Evolutionary conservation across 2,329 filamentous ascomycete genomes (phyloP).

Genomic region (Aureobasidium pullulans): DNA sequence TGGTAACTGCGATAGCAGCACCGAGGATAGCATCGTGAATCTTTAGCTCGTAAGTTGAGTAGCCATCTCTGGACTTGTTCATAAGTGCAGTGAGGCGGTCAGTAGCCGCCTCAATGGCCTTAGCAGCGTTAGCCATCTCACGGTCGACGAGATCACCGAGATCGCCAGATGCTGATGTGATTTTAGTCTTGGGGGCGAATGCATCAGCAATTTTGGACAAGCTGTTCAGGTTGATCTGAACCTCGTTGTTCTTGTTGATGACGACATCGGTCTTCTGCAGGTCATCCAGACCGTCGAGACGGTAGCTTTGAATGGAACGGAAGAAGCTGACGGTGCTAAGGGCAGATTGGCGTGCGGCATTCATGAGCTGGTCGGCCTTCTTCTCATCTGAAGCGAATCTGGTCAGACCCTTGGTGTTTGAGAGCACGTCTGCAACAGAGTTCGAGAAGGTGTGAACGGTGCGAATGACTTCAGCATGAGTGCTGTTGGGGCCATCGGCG

Average conservation of each 20-base stretch:
- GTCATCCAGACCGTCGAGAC: constrained; percentile 81
- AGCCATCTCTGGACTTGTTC: constrained; percentile 94
- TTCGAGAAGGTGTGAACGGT: constrained; percentile 85
- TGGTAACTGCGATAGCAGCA: constrained; percentile 86
- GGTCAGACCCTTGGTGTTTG: constrained; percentile 91
- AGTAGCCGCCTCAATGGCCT: constrained; percentile 88
- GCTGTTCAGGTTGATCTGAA: constrained; percentile 87
- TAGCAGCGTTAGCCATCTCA: constrained; percentile 86
- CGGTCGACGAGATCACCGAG: constrained; percentile 87
- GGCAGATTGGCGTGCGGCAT: constrained; percentile 75
- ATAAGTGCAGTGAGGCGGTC: constrained; percentile 83
- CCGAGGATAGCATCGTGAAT: constrained; percentile 94
- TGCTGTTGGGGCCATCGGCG: constrained; percentile 86
- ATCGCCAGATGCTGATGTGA: constrained; percentile 71
- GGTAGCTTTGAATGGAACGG: constrained; percentile 86
- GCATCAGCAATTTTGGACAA: constrained; percentile 88
- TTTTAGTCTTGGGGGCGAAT: constrained; percentile 83
- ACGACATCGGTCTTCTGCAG: constrained; percentile 94
- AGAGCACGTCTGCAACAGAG: constrained; percentile 85
- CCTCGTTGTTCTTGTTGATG: constrained; percentile 94
- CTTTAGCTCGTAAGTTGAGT: constrained; percentile 91
- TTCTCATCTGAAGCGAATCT: constrained; percentile 92
- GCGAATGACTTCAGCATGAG: constrained; percentile 85
- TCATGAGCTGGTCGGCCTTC: constrained; percentile 79
- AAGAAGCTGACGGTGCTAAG: constrained; percentile 89